Base-by-base conservation (phyloP, 768 basidiomycete genomes). In the Naematelia aurantialba region DNA sequence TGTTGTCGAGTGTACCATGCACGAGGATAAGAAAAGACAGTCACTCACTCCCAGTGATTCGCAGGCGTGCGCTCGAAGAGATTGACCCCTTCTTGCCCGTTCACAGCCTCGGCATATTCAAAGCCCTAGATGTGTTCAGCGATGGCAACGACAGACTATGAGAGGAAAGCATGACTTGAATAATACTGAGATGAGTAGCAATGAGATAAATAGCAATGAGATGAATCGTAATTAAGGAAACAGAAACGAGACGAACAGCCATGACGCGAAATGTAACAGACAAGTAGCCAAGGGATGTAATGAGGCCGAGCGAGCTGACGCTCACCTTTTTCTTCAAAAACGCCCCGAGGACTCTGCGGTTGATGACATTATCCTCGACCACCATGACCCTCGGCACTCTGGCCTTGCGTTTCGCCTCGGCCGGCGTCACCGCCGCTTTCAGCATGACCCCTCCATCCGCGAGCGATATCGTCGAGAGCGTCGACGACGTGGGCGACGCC, bases 361-460 rank as follows among this genome's bases (percentile, higher is more conserved):
- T 83, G 56, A 97, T 87, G 57, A 76, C 82, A 73, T 96, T 96
- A 69, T 97, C 93, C 76, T 96, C 92, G 1, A 94, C 88, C 1
- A 94, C 85, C 42, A 96, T 79, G 4, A 93, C 85, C 54, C 85
- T 82, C 62, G 85, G 81, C 3, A 76, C 79, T 17, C 79, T 78
- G 42, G 80, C 80, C n/a, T 12, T 85, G 84, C 52, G 86, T 26
- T 52, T 56, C 11, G 75, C 73, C 19, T 81, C 81, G 14, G 83
- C 61, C 5, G 84, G 78, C 26, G 83, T 82, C 17, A 87, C 74
- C 0, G 89, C 86, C 3, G 85, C 81, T 75, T 83, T 86, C 47
- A 91, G 76, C 58, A 92, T 78, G 2, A 84, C 86, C 0, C 89
- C 89, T 1, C 84, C 77, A 45, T 74, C 76, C 14, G 68, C 73